phyloP scores from a whole-genome alignment of 2,329 filamentous ascomycete genomes.

The Venturia oleaginea region DNA sequence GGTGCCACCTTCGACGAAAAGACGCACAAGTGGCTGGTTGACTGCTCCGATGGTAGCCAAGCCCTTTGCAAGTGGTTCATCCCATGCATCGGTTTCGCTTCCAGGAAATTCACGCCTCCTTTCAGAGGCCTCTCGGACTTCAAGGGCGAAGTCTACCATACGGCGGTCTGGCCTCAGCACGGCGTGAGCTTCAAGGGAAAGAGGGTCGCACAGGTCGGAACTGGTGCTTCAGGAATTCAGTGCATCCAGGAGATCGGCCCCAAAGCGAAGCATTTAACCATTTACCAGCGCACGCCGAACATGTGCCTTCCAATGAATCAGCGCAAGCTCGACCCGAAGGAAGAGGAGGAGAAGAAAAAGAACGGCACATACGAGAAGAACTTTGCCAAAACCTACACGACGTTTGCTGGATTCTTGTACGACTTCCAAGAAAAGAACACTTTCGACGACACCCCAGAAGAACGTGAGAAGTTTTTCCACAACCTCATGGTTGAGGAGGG shows the following conservation, averaged over 20 bases:
- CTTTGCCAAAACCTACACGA: constrained; percentile 28
- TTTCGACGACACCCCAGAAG: constrained; percentile 35
- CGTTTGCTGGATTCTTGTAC: constrained; percentile 52
- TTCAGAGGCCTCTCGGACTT: constrained; percentile 48
- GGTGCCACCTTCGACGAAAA: constrained; percentile 10
- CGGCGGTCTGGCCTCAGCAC: constrained; percentile 52
- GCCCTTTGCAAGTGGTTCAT: constrained; percentile 12
- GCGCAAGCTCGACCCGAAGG: constrained; percentile 37
- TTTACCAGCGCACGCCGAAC: constrained; percentile 47
- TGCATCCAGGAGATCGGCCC: constrained; percentile 47
- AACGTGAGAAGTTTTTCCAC: constrained; percentile 36
- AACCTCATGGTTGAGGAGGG: constrained; percentile 25
- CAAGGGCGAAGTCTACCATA: constrained; percentile 50
- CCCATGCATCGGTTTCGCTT: constrained; percentile 38
- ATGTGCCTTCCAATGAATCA: constrained; percentile 54
- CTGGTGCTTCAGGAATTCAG: constrained; percentile 56
- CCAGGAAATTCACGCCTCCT: constrained; percentile 29
- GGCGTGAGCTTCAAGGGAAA: constrained; percentile 50
- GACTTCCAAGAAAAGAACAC: constrained; percentile 47
- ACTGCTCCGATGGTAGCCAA: constrained; percentile 12
- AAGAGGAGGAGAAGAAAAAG: constrained; percentile 39
- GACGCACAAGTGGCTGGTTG: constrained; percentile 7
- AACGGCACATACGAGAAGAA: constrained; percentile 43
- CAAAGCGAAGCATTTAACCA: not conserved
- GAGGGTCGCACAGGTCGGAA: constrained; percentile 53